Base-by-base conservation (phyloP, 768 basidiomycete species). In the Xerocomus spinulosus region DNA sequence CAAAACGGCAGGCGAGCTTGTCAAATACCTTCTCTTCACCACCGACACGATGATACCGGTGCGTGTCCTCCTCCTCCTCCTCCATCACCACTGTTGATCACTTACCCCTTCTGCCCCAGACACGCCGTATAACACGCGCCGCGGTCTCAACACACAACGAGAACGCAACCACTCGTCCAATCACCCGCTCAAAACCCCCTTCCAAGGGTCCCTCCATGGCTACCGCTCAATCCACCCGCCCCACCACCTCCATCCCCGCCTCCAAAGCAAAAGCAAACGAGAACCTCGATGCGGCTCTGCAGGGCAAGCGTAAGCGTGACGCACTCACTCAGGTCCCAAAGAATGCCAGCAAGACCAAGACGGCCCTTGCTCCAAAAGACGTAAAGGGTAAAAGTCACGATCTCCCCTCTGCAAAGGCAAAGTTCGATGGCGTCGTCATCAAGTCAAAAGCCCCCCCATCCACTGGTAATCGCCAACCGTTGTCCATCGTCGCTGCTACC, bases 251-350 rank as follows among this genome's bases (percentile, higher is more conserved):
- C 41, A 63, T 67, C 6, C 70, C 72, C 5, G 68, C 72, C 35
- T 68, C 75, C 8, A 58, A 57, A 48, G 66, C 65, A 24, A 68
- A 67, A 23, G 53, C 42, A 1, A 60, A 74, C 53, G 70, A 75
- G 30, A 66, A 68, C 52, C 57, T 64, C 18, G 79, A 83, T 35
- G 68, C 70, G 13, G 66, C 71, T 17, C 70, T 72, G 3, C 75
- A 75, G 38, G 79, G 76, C 28, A 87, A 87, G 62, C 78, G 87
- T 46, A 90, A 89, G 64, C 83, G 88, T 17, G 82, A 83, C 41
- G 86, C 82, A 0, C 72, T 91, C 34, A 78, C 79, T 14, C 89
- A 91, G 61, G 83, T 90, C 36, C 70, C 72, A 3, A 81, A 82
- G 58, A 81, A 79, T 57, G 74, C 66, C 29, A 61, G 55, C 48